Conservation (phyloP, 2,329 filamentous ascomycete genomes). For the Scedosporium apiospermum region DNA sequence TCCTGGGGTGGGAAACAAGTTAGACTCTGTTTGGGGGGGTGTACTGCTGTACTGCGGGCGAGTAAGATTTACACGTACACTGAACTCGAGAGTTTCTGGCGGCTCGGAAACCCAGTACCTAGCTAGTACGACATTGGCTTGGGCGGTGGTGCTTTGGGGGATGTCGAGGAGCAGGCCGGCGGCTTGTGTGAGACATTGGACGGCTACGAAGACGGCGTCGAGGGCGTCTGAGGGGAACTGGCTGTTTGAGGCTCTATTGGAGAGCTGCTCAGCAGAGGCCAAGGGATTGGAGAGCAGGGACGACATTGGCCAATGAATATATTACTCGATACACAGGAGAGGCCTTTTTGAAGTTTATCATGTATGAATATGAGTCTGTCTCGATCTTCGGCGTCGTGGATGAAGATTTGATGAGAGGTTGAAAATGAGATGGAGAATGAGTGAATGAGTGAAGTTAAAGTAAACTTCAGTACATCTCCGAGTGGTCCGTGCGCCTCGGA, state of each 20-base stretch:
- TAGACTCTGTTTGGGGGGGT: neutral
- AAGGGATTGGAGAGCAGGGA: constrained; percentile 55
- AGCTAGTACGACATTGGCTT: constrained; percentile 72
- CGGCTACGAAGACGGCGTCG: constrained; percentile 61
- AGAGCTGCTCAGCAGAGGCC: constrained; percentile 62
- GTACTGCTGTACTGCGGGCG: neutral
- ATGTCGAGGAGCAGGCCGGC: constrained; percentile 74
- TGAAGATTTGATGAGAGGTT: neutral
- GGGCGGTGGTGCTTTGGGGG: constrained; percentile 76
- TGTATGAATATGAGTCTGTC: too few species aligned
- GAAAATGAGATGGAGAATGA: neutral
- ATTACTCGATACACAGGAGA: too few species aligned
- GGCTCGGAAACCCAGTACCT: constrained; percentile 64
- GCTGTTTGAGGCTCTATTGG: constrained; percentile 43
- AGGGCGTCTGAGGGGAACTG: constrained; percentile 59
- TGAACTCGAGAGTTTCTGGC: constrained; percentile 49
- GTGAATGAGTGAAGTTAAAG: neutral
- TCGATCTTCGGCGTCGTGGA: too few species aligned
- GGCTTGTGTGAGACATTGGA: constrained; percentile 65
- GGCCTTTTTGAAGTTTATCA: too few species aligned
- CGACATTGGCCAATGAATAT: neutral
- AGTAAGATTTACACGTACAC: constrained; percentile 23
- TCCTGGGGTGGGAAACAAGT: constrained; percentile 40
- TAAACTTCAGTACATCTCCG: neutral
- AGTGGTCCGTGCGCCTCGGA: neutral